Evolutionary conservation across 768 basidiomycete species (phyloP), one percentile per base, ranked within the genome.

Genomic region (Mycena metata): DNA sequence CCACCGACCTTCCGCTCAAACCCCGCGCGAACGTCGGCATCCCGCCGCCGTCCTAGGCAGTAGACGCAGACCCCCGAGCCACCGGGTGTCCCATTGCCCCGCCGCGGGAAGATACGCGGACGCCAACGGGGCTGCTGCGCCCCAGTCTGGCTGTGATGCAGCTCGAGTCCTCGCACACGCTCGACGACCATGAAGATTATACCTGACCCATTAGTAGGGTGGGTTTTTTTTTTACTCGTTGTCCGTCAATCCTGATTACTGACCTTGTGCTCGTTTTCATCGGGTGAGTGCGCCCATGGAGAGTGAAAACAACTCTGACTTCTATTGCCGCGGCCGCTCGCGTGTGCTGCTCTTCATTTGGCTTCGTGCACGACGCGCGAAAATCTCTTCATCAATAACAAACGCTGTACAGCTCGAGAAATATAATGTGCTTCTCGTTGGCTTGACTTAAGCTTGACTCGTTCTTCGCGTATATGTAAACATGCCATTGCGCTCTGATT

Each of bases 111-210:
- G 45, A 35, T 16, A 21, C 49, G 11, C 35, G 21, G 3, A 16
- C 57, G 5, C 57, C 57, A n/a, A 8, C 15, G 21, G 63, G 63
- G 2, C 58, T 66, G 4, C 51, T 66, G 9, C 57, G 65, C 24
- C 65, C 65, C 21, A 66, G 58, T 30, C 65, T 66, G 12, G 57
- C 65, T 30, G 65, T 54, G 23, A 19, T 60, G 50, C 65, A 66
- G 58, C 39, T 26, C 24, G 19, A 59, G 19, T 52, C 50, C 5
- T 45, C 45, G 41, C 49, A 49, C n/a, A 45, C 50, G 23, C 46
- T 60, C n/a, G 50, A 16, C 24, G 65, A 66, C 36, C 42, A 55
- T 19, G 50, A 66, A 23, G 65, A 66, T 16, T 66, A 66, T 36
- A 60, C 65, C 33, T 30, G 65, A 33, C 65, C 57, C 1, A 66